Base-by-base conservation (phyloP, 2,329 filamentous ascomycete species). In the Sphaerulina populicola region DNA sequence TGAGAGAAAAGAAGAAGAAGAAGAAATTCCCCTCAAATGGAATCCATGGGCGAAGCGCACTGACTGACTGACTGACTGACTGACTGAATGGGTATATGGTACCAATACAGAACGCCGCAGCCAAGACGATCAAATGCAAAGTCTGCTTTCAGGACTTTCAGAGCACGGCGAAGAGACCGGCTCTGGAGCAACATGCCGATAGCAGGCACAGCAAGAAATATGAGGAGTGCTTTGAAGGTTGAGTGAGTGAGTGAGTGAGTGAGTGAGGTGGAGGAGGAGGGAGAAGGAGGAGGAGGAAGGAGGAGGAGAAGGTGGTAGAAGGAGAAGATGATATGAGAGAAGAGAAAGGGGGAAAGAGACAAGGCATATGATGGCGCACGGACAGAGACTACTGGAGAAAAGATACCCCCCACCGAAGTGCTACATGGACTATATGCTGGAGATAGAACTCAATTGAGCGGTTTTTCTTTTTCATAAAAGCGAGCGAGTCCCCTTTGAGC, bases 131-230 rank as follows among this genome's bases (percentile, higher is more conserved):
- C 69, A 83, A 87, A 70, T 90, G 86, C 77, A 72, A 79, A 60
- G 74, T 81, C 63, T 90, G 86, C 83, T 85, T 82, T 71, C 79
- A 83, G 62, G 86, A 85, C 29, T 89, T 90, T 73, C 77, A 89
- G 61, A 83, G 84, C 74, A 90, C 86, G 30, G 84, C 83, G 55
- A 83, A 84, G 66, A 80, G 77, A 55, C 82, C 83, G 62, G 82
- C 84, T 55, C 79, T 89, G 56, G 78, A 76, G 53, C 80, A 85
- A 64, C 86, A 90, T 69, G 83, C 85, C 56, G 66, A 71, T 57
- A 88, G 88, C 72, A 88, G 87, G 75, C 86, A 90, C 74, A 82
- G 72, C 74, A 87, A 88, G 74, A 76, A 77, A 40, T 73, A 88
- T 23, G 68, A 76, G 47, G 83, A 87, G 36, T 89, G 86, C 72